Base-by-base conservation (phyloP, 2,329 filamentous ascomycete species). In the Moelleriella libera region DNA sequence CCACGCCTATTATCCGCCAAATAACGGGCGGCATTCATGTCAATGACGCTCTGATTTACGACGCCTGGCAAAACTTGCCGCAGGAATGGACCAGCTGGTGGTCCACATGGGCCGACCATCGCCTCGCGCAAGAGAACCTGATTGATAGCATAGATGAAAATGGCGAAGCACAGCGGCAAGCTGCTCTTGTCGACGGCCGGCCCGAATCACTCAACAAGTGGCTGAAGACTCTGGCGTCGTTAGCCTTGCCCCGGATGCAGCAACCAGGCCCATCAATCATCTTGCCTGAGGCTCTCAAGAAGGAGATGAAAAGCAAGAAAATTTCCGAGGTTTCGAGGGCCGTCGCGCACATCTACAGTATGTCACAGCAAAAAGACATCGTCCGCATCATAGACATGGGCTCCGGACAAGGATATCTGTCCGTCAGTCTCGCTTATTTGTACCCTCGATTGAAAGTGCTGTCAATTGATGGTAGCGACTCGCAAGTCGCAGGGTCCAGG, bases 21-120 rank as follows among this genome's bases (percentile, higher is more conserved):
- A 57, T 63, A 32, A 60, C 59, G 1, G 60, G 60, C 3, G 60
- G 56, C n/a, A 57, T 63, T 31, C 60, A 63, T 46, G 60, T 63
- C 46, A 63, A 63, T 41, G 60, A 63, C 48, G 57, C 60, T 2
- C 45, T 63, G 31, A 58, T 62, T 45, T 37, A 56, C 40, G 43
- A 58, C 46, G 59, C 59, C 9, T 63, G 60, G 60, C 51, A 50
- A 10, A 50, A 53, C 3, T 43, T 63, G 30, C 60, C 60, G 5
- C 1, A 29, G 8, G 59, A 61, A 30, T 63, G 60, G 60, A 60
- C 58, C 4, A 28, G 44, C 11, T 60, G 59, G 54, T 63, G 59
- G 59, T 53, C 52, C 1, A 50, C 54, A 1, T 47, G 55, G 12
- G 52, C 59, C 6, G 57, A 63, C 39, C 55, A 59, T 44, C 59